Evolutionary conservation across 768 basidiomycete species (phyloP).

Genomic region (Boletus patriciae): DNA sequence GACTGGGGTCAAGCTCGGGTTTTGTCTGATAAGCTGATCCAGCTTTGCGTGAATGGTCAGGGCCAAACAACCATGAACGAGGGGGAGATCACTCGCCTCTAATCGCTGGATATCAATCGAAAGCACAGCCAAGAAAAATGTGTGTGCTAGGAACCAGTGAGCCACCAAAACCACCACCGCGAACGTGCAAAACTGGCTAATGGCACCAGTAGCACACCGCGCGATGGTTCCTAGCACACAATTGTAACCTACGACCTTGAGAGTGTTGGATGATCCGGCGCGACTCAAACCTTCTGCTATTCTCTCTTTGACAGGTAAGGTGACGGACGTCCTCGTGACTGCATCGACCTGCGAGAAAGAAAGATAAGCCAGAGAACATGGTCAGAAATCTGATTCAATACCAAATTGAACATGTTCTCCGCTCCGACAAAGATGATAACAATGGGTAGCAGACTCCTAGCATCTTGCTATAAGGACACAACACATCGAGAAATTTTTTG

Average conservation of each 20-base stretch:
- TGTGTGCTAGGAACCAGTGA: constrained; percentile 96
- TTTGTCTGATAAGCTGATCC: constrained; percentile 81
- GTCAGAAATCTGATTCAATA: constrained; percentile 38
- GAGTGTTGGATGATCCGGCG: constrained; percentile 88
- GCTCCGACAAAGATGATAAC: constrained; percentile 94
- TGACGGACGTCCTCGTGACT: constrained; percentile 80
- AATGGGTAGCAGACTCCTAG: constrained; percentile 85
- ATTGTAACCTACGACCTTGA: constrained; percentile 90
- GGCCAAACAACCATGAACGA: background rate
- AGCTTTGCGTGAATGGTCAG: constrained; percentile 47
- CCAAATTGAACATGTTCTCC: constrained; percentile 96
- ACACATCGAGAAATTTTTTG: background rate
- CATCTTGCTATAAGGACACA: constrained; percentile 7
- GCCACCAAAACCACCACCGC: constrained; percentile 93
- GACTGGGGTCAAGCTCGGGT: constrained; percentile 53
- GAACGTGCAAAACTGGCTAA: constrained; percentile 91
- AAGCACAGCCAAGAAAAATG: constrained; percentile 91
- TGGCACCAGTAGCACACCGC: constrained; percentile 71
- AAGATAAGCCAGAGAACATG: constrained; percentile 25
- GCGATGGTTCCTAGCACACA: constrained; percentile 74
- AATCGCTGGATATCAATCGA: constrained; percentile 95
- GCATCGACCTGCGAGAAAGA: constrained; percentile 67
- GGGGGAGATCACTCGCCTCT: constrained; percentile 50
- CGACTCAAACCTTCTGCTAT: constrained; percentile 88
- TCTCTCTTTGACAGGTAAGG: constrained; percentile 85